Percentiles rank a stretch among this genome's conserved stretches.
These are phyloP conservation scores for Colletotrichum limetticola DNA, from an alignment of 2,329 filamentous ascomycete species.

Conservation along the genomic window DNA sequence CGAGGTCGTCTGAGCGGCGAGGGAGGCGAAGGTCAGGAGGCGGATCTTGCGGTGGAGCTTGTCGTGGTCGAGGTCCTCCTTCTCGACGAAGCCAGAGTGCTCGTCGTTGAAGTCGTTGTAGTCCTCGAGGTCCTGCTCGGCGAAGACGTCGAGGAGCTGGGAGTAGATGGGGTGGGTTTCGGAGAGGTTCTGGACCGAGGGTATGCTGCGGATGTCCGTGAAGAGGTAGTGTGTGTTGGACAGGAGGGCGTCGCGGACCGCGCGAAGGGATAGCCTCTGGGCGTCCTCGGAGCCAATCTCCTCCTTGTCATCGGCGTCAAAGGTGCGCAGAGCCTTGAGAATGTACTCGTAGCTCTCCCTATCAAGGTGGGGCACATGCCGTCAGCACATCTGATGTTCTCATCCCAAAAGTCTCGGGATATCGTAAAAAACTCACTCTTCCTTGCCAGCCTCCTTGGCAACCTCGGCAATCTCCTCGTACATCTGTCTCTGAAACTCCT, in stretches of 20 bases:
- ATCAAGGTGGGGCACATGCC: not conserved
- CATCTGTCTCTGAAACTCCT: constrained; percentile 85
- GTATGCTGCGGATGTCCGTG: constrained; percentile 83
- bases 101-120: constrained; percentile 96
- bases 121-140: constrained; percentile 92
- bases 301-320: constrained; percentile 65
- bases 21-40: constrained; percentile 89
- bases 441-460: constrained; percentile 81
- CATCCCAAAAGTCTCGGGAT: not conserved
- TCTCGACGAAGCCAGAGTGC: constrained; percentile 85
- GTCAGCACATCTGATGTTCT: constrained; percentile 3
- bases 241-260: constrained; percentile 63
- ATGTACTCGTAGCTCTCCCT: constrained; percentile 75
- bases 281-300: constrained; percentile 69
- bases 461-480: constrained; percentile 86
- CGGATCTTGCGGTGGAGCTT: constrained; percentile 95
- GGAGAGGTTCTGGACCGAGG: constrained; percentile 86
- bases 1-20: constrained; percentile 84
- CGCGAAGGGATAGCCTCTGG: constrained; percentile 68
- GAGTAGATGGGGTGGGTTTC: constrained; percentile 87
- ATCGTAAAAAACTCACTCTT: constrained; percentile 66
- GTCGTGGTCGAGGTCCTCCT: constrained; percentile 76
- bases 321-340: constrained; percentile 70
- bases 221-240: constrained; percentile 73
- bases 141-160: constrained; percentile 95